Percentiles rank a stretch among this genome's conserved stretches.
Conservation (phyloP, 2,329 filamentous ascomycete species). For the Pleomassaria siparia region DNA sequence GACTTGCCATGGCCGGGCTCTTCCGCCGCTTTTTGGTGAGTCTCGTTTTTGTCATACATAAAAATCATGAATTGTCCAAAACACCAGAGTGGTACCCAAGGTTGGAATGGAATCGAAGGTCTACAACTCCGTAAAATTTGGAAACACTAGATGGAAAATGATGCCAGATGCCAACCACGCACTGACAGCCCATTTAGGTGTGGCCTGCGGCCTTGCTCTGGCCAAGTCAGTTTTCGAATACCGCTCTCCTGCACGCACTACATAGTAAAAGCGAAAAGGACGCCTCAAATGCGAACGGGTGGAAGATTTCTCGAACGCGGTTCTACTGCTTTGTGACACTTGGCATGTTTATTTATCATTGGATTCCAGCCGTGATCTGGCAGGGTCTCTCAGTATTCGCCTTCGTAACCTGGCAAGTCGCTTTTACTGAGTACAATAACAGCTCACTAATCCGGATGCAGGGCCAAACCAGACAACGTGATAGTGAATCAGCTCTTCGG, state of each 20-base stretch:
- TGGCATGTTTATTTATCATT: constrained; percentile 51
- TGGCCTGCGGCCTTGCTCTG: constrained; percentile 71
- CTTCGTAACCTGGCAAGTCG: constrained; percentile 64
- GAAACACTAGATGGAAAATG: too few relatives aligned
- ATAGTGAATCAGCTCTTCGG: constrained; percentile 75
- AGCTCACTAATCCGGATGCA: constrained; percentile 2
- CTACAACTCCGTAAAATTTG: too few relatives aligned
- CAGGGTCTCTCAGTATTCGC: constrained; percentile 71
- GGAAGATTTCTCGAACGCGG: constrained; percentile 65
- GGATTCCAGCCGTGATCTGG: constrained; percentile 63
- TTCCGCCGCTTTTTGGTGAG: constrained; percentile 28
- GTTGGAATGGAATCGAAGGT: too few relatives aligned
- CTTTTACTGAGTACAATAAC: not conserved
- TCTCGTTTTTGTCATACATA: not conserved
- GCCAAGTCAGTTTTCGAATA: constrained; percentile 67
- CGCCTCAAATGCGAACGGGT: constrained; percentile 61
- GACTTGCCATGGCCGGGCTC: constrained; percentile 26
- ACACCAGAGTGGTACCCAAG: too few relatives aligned
- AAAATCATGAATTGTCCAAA: too few relatives aligned
- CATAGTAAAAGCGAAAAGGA: constrained; percentile 63
- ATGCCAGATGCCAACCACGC: too few relatives aligned
- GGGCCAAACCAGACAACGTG: constrained; percentile 65
- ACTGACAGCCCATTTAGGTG: constrained; percentile 45
- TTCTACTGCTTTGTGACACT: constrained; percentile 64
- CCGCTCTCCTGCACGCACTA: constrained; percentile 71